Conservation (phyloP, 2,329 filamentous ascomycete species). For the Exophiala calicioides region DNA sequence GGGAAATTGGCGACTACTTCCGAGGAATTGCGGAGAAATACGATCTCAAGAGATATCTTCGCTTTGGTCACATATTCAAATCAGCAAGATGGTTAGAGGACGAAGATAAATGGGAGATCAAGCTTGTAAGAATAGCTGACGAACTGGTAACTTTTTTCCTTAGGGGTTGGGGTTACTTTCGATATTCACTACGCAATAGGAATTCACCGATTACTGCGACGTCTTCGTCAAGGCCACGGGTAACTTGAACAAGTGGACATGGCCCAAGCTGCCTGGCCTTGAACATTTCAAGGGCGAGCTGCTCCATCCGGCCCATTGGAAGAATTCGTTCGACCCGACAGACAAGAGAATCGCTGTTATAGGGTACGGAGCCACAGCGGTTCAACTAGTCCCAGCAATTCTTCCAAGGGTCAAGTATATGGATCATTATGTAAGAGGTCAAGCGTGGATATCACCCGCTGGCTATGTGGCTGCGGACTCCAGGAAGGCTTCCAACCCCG, state of each 20-base stretch:
- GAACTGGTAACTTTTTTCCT: background rate
- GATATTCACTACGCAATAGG: background rate
- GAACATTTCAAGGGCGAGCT: constrained; percentile 33
- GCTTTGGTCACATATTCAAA: constrained; percentile 18
- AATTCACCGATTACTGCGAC: constrained; percentile 3
- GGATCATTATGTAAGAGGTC: constrained; percentile 31
- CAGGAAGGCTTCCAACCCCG: constrained; percentile 1
- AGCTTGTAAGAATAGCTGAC: constrained; percentile 1
- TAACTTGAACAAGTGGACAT: constrained; percentile 56
- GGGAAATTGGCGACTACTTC: constrained; percentile 25
- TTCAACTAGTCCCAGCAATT: constrained; percentile 24
- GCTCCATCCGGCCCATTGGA: constrained; percentile 43
- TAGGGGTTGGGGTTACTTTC: background rate
- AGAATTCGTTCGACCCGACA: constrained; percentile 53
- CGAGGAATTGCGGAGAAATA: constrained; percentile 18
- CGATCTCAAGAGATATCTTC: constrained; percentile 27
- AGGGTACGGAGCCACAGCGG: constrained; percentile 13
- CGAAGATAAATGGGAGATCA: constrained; percentile 12
- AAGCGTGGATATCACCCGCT: constrained; percentile 6
- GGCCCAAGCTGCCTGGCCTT: constrained; percentile 34
- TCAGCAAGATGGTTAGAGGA: constrained; percentile 22
- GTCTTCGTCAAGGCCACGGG: constrained; percentile 43
- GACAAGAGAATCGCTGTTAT: constrained; percentile 28
- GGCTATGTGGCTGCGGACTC: constrained; percentile 3
- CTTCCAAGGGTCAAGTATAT: constrained; percentile 28